Percentiles rank a stretch among this genome's conserved stretches.
Conservation (phyloP, 352 stramenopile species). For the Lagenidium giganteum region DNA sequence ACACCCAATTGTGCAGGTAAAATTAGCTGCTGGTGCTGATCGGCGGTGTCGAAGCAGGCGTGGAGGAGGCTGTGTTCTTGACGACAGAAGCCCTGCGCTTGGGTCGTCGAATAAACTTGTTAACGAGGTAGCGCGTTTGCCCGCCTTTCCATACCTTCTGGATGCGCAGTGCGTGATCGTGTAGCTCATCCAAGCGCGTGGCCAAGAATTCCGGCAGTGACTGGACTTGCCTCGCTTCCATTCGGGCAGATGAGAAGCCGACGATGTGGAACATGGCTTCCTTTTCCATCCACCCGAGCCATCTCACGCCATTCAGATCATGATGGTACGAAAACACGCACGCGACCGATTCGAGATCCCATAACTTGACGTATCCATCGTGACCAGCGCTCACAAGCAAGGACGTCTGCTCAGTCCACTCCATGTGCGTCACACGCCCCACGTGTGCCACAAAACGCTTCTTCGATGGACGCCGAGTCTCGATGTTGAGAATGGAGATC, state of each 20-base stretch:
- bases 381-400: conserved; percentile 41
- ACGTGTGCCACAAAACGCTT: conserved; percentile 49
- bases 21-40: too few species aligned
- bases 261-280: too few species aligned
- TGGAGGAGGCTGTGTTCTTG: too few species aligned
- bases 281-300: too few species aligned
- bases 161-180: conserved; percentile 31
- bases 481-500: conserved; percentile 40
- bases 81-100: too few species aligned
- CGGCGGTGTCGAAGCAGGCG: too few species aligned
- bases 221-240: conserved; percentile 30
- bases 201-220: conserved; percentile 39
- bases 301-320: conserved; percentile 35
- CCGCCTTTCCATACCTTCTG: conserved; percentile 56
- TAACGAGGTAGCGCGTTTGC: conserved; percentile 43
- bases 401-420: conserved; percentile 37
- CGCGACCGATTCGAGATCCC: conserved; percentile 24
- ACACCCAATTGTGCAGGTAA: too few species aligned
- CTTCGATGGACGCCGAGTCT: conserved; percentile 11
- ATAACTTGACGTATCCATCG: conserved; percentile 69
- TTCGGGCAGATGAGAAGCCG: not conserved
- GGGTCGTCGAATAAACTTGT: conserved; percentile 50
- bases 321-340: conserved; percentile 38
- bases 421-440: conserved; percentile 38
- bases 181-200: conserved; percentile 22